Evolutionary conservation across 139 green algal species (phyloP), one percentile per base, ranked within the genome.

Genomic region (Spirogloea muscicola): DNA sequence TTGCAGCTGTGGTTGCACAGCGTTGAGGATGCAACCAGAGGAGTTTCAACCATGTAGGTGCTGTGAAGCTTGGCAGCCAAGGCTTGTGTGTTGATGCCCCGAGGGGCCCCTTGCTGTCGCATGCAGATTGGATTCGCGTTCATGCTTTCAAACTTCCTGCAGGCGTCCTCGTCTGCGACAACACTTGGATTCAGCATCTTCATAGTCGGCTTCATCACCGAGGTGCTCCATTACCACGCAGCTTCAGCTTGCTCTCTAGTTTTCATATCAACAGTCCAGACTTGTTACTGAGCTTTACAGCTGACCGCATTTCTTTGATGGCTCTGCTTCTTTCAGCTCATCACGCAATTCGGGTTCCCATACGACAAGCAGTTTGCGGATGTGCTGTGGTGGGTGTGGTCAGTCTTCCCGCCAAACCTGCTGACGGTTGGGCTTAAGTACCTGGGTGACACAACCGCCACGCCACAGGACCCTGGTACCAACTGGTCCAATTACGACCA

Each of bases 161-260:
- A 41, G 1, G 87, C 86, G 49, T 51, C 67, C n/a, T 25, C 67
- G 13, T 39, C 82, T 0, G 87, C 92, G 1, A 88, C 95, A 36
- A 90, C 86, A 74, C n/a, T 93, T 5, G 93, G 93, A 58, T 98
- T 98, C 71, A 68, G 89, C 9, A 58, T 97, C 48, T 97, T 97
- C 81, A 87, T 97, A 58, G 49, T 95, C 64, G 91, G 89, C 7
- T 94, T 89, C 84, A 77, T 93, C 10, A 76, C 89, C 42, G 64
- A 78, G 69, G 58, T 78, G 38, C 6, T 5, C 64, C 9, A 25
- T n/a, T n/a, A n/a, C n/a, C n/a, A n/a, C n/a, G n/a, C n/a, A n/a
- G n/a, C n/a, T n/a, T n/a, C n/a, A n/a, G n/a, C n/a, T n/a, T n/a
- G n/a, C n/a, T n/a, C n/a, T n/a, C n/a, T n/a, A n/a, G n/a, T n/a